Conservation (phyloP, 495 filamentous ascomycete species). For the Opeltia flavorubescens region DNA sequence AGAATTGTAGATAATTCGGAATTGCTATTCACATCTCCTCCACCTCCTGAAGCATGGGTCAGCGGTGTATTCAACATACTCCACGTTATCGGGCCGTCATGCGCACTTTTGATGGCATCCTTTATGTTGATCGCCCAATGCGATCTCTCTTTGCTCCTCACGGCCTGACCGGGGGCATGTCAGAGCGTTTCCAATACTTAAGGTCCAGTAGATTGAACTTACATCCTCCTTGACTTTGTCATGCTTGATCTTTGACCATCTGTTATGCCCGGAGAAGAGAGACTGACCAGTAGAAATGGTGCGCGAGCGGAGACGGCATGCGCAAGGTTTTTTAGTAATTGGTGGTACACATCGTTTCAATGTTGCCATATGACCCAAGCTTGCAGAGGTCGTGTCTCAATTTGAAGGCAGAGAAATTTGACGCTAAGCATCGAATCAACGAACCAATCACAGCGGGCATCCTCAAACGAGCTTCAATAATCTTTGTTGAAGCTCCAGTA, state of each 20-base stretch:
- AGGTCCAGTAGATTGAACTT: conserved; percentile 4
- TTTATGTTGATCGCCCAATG: conserved; percentile 28
- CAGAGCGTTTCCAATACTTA: not conserved
- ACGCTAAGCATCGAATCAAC: too few species aligned
- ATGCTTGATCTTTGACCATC: conserved; percentile 92
- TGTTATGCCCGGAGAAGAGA: conserved; percentile 17
- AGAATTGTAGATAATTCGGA: conserved; percentile 57
- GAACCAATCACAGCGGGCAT: too few species aligned
- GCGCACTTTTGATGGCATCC: conserved; percentile 37
- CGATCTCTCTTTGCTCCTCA: conserved; percentile 33
- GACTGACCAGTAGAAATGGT: not conserved
- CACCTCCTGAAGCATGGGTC: conserved; percentile 34
- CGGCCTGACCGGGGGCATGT: not conserved
- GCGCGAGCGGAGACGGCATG: not conserved
- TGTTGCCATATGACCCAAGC: not conserved
- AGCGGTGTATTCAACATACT: conserved; percentile 4
- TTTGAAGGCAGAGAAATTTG: too few species aligned
- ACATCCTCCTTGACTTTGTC: conserved; percentile 74
- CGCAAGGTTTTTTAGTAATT: not conserved
- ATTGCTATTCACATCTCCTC: conserved; percentile 58
- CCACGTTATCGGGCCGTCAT: not conserved
- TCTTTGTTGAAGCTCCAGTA: too few species aligned
- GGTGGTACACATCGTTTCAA: not conserved
- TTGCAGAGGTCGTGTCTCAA: too few species aligned
- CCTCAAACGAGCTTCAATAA: too few species aligned